Evolutionary conservation across 306 rosid species (phyloP).

Genomic region (Prunus armeniaca): DNA sequence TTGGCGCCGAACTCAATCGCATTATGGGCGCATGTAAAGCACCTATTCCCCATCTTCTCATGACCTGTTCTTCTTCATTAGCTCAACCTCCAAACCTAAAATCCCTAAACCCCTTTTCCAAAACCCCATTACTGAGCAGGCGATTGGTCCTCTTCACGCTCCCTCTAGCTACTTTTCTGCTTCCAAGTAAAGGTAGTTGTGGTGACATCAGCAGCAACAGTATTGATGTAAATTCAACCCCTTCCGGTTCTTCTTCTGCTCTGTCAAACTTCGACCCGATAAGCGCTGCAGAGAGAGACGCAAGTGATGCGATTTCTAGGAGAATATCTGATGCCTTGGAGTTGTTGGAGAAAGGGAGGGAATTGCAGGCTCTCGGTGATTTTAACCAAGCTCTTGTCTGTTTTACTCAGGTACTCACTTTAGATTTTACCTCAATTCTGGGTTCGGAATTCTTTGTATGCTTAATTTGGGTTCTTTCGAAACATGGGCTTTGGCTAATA

Average conservation of each 20-base stretch:
- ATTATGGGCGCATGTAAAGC: conserved; percentile 44
- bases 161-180: conserved; percentile 43
- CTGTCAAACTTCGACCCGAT: conserved; percentile 49
- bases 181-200: conserved; percentile 21
- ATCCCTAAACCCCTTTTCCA: conserved; percentile 24
- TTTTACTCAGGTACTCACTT: conserved; percentile 51
- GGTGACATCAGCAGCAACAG: neutral
- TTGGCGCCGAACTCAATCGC: conserved; percentile 19
- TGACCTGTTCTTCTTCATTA: conserved; percentile 7
- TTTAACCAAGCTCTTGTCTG: conserved; percentile 57
- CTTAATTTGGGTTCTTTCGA: neutral
- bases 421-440: neutral
- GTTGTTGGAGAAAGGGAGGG: conserved; percentile 73
- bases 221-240: neutral
- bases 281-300: conserved; percentile 46
- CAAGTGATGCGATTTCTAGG: conserved; percentile 43
- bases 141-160: conserved; percentile 57
- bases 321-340: conserved; percentile 61
- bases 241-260: conserved; percentile 22
- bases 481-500: neutral
- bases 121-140: conserved; percentile 33
- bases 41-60: conserved; percentile 37
- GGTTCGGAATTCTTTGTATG: neutral
- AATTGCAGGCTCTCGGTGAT: conserved; percentile 66
- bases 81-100: conserved; percentile 8